Evolutionary conservation across 371 early-diverging fungal species (phyloP).

Genomic region (Lichtheimia ramosa): DNA sequence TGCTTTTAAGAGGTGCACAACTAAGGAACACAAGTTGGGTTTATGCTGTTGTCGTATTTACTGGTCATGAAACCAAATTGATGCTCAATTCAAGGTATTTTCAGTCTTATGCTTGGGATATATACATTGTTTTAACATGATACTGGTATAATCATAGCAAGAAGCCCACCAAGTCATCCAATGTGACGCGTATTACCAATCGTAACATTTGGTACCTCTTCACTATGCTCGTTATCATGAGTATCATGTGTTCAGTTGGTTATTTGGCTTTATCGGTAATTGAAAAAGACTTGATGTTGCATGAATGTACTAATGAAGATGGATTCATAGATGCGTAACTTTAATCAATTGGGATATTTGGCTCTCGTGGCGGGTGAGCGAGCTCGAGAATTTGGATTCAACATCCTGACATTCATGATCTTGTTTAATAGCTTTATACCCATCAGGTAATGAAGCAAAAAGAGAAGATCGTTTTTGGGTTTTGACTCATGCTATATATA

Average conservation of each 20-base stretch:
- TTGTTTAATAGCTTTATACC: conserved; percentile 92
- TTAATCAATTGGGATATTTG: conserved; percentile 33
- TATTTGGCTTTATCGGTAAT: conserved; percentile 54
- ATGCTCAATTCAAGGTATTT: conserved; percentile 78
- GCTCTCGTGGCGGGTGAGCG: conserved; percentile 20
- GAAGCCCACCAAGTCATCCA: conserved; percentile 48
- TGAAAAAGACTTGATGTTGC: background rate
- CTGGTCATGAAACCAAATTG: conserved; percentile 88
- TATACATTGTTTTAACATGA: background rate
- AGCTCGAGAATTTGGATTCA: conserved; percentile 56
- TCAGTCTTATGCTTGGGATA: background rate
- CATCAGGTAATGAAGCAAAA: conserved; percentile 66
- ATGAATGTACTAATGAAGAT: background rate
- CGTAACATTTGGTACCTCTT: conserved; percentile 91
- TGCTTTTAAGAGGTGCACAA: conserved; percentile 80
- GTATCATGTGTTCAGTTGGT: conserved; percentile 81
- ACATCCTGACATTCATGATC: conserved; percentile 86
- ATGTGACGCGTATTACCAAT: conserved; percentile 87
- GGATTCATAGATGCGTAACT: conserved; percentile 2
- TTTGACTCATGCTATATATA: conserved; percentile 5
- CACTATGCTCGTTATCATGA: conserved; percentile 78
- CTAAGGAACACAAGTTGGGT: conserved; percentile 86
- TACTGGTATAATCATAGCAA: conserved; percentile 20
- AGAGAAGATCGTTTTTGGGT: background rate
- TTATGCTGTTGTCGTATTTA: conserved; percentile 81